Percentiles rank a stretch among this genome's conserved stretches.
Conservation (phyloP, 2,329 filamentous ascomycete species). For the Neodidymelliopsis sp. region DNA sequence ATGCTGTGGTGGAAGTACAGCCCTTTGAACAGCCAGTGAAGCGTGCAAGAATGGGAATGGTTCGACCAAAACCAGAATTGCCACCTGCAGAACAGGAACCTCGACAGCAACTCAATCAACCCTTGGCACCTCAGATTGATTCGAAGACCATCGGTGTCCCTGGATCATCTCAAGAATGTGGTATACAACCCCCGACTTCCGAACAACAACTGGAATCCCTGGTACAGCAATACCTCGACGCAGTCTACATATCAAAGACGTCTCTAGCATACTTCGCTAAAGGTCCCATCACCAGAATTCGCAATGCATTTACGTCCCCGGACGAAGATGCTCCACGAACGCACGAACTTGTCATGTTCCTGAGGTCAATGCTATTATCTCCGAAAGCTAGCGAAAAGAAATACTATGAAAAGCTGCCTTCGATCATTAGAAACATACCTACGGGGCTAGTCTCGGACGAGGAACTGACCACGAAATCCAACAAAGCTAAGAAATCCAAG, state of each 20-base stretch:
- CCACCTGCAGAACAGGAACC: conserved; percentile 13
- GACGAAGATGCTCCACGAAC: conserved; percentile 68
- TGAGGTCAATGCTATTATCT: conserved; percentile 73
- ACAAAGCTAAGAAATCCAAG: conserved; percentile 49
- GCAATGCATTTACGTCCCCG: conserved; percentile 72
- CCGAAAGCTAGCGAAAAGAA: conserved; percentile 78
- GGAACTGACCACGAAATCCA: conserved; percentile 37
- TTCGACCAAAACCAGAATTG: conserved; percentile 26
- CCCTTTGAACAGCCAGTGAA: conserved; percentile 26
- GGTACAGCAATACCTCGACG: conserved; percentile 51
- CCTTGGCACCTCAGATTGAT: neutral
- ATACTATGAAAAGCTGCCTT: conserved; percentile 74
- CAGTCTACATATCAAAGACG: conserved; percentile 64
- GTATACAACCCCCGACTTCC: conserved; percentile 24
- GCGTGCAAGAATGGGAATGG: conserved; percentile 41
- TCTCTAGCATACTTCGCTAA: conserved; percentile 86
- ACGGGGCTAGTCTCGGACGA: conserved; percentile 55
- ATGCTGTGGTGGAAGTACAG: conserved; percentile 33
- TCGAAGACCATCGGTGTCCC: neutral
- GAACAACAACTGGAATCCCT: conserved; percentile 61
- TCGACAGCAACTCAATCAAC: neutral
- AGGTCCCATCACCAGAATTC: conserved; percentile 77
- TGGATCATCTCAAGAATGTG: conserved; percentile 9
- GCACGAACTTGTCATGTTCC: conserved; percentile 69
- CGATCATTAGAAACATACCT: conserved; percentile 66